Evolutionary conservation across 257 asterid genomes (phyloP), one percentile per base, ranked within the genome.

Genomic region (Mentha longifolia): DNA sequence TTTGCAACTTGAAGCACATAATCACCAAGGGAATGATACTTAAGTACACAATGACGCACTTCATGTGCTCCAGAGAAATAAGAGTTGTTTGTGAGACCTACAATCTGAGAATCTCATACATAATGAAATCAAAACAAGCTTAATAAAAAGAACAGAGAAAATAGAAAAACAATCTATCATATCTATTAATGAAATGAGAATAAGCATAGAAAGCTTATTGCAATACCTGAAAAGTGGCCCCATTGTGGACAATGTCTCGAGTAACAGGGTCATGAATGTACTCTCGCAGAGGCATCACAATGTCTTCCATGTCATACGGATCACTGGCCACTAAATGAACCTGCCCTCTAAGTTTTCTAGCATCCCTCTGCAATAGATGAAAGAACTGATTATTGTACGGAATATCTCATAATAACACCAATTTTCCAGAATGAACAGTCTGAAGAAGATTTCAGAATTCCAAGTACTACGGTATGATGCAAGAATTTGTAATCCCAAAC

Each of bases 1-100:
- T 95, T 95, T 30, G 98, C 99, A 77, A 95, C 94, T 79, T 88
- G 80, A 72, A 95, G 91, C 79, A 88, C 97, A 79, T 92, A 79
- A 59, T 82, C 80, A 69, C 99, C 98, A 42, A 92, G 98, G 77
- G 80, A 70, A 62, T 42, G 87, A 81, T 88, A 82, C 77, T 85
- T 88, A 68, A 82, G 83, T 55, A 92, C 91, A 47, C 99, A 95
- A 77, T 74, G 97, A 67, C 96, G 99, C 79, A 95, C 86, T 70
- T 83, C 89, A 81, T 88, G 99, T 73, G 99, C 85, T 72, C 83
- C 99, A 50, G 67, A 55, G 76, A 65, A 79, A 73, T 81, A 84
- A 17, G 99, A 92, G 84, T 87, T 95, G 84, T 95, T 95, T 72
- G 99, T 89, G 81, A 95, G 97, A 76, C 99, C 99, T 51, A 80